Base-by-base conservation (phyloP, 495 filamentous ascomycete genomes). In the Usnea hakonensis region DNA sequence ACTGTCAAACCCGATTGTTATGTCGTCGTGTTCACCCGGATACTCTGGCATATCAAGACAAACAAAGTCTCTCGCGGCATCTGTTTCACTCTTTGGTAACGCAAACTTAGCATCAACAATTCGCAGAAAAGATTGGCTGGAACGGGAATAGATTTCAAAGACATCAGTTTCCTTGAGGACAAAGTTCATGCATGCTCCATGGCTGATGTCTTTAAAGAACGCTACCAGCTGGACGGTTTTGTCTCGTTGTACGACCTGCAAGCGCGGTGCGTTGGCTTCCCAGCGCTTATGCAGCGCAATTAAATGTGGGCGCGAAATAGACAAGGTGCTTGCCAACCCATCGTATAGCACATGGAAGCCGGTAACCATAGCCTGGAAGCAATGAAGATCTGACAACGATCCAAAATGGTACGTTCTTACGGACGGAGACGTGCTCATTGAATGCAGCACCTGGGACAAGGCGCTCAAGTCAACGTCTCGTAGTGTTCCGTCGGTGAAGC, bases 81-180 rank as follows among this genome's bases (percentile, higher is more conserved):
- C 84, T 9, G 78, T 79, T 48, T 81, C 78, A 16, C 73, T 75
- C 74, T 79, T 85, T 5, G 90, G 90, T 38, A 96, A 75, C 13
- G 89, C 86, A 67, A 96, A 95, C 73, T 96, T 96, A 61, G 90
- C 90, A 70, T 96, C 91, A 33, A 88, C 87, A 64, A 96, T 83
- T 60, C 85, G 82, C 36, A 95, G 73, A 26, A 83, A 83, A 41
- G 79, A 82, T 68, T 88, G 90, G 50, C 86, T 82, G 57, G 82
- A 81, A 30, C 84, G 82, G 64, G 78, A 80, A 63, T 87, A 86
- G 36, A 76, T 77, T 74, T 96, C 91, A 65, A 90, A 89, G 1
- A 83, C 78, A 67, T 96, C 91, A 9, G 87, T 93, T 11, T 82
- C 81, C 72, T 89, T 91, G 50, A 96, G 78, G 33, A 84, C 79